Evolutionary conservation across 208 protist genomes (phyloP).

Genomic region (Blechomonas ayalai): DNA sequence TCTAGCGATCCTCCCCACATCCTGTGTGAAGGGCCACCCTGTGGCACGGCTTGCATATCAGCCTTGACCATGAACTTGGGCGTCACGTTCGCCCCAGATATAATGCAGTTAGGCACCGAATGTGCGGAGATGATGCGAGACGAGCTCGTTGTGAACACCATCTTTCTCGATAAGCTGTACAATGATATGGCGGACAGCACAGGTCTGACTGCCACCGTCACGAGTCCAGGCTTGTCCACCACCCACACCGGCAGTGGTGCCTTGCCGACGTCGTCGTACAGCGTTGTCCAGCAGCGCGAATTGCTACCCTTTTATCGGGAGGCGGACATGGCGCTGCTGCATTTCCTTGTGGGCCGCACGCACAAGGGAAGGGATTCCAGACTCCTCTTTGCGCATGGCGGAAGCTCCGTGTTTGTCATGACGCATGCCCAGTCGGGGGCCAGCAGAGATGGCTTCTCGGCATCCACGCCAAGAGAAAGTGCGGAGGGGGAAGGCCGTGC

Average conservation of each 20-base stretch:
- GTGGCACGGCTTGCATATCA: slow-evolving; percentile 2
- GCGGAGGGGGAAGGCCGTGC: no score
- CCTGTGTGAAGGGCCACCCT: slow-evolving; percentile 2
- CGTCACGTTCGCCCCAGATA: slow-evolving; percentile 12
- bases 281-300: slow-evolving; percentile 6
- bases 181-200: not conserved
- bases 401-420: slow-evolving; percentile 15
- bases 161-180: slow-evolving; percentile 9
- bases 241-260: not conserved
- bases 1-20: slow-evolving; percentile 3
- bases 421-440: no score
- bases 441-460: no score
- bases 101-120: slow-evolving; percentile 4
- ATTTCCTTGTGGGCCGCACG: slow-evolving; percentile 6
- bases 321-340: slow-evolving; percentile 12
- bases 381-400: slow-evolving; percentile 12
- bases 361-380: slow-evolving; percentile 9
- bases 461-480: no score
- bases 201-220: not conserved
- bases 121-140: slow-evolving; percentile 13
- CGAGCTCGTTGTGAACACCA: slow-evolving; percentile 15
- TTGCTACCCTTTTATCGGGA: slow-evolving; percentile 16
- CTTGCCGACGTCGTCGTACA: not conserved
- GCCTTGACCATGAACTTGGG: slow-evolving; percentile 22
- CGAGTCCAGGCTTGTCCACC: not conserved